phyloP scores from a whole-genome alignment of 345 rosid genomes.

The Populus tremula region DNA sequence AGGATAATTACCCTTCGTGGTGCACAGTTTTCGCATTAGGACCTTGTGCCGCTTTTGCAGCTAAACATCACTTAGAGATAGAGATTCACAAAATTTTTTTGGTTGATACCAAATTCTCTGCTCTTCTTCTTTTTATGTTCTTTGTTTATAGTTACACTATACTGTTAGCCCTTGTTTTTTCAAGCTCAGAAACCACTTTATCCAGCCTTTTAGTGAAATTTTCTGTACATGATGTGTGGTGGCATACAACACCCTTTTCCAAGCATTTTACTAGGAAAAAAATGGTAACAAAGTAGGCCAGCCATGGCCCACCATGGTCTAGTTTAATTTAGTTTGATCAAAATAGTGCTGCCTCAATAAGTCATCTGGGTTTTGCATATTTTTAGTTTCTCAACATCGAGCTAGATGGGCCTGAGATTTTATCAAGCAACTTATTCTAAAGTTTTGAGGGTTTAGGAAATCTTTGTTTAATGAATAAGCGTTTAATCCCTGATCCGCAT shows the following conservation, averaged over 20 bases:
- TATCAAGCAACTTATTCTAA: neutral
- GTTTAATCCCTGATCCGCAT: too few relatives aligned
- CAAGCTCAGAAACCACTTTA: neutral
- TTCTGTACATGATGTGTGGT: too few relatives aligned
- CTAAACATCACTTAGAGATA: neutral
- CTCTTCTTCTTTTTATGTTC: neutral
- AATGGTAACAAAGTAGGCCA: neutral
- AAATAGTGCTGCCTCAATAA: neutral
- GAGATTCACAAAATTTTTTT: neutral
- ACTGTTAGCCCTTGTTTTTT: neutral
- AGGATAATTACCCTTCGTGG: neutral
- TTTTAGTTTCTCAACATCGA: neutral
- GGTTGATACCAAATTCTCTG: neutral
- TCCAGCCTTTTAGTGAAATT: neutral
- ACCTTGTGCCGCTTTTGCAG: neutral
- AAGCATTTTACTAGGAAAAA: neutral
- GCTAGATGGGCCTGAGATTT: neutral
- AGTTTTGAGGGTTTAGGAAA: neutral
- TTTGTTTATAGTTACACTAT: neutral
- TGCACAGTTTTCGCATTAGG: neutral
- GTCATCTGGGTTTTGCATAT: neutral
- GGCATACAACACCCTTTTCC: too few relatives aligned
- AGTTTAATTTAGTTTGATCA: neutral
- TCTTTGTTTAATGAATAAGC: neutral
- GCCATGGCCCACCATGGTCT: neutral